Evolutionary conservation across 345 rosid species (phyloP).

Genomic region (Microthlaspi erraticum): DNA sequence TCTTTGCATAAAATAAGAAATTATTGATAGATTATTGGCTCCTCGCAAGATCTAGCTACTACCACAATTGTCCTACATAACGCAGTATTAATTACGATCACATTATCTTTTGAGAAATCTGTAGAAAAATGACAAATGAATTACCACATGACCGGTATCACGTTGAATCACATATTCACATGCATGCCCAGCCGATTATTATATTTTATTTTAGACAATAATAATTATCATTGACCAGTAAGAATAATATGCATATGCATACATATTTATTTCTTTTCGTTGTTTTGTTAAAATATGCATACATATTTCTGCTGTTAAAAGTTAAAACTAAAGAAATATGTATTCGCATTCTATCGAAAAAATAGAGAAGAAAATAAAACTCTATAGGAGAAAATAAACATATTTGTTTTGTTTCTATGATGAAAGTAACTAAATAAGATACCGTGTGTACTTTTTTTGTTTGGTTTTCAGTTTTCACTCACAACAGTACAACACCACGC

Average conservation of each 20-base stretch:
- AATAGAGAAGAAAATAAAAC: background rate
- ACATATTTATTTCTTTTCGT: background rate
- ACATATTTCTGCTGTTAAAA: background rate
- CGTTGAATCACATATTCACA: slow-evolving; percentile 8
- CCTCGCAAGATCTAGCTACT: slow-evolving; percentile 29
- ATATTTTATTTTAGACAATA: slow-evolving; percentile 5
- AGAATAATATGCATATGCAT: too few relatives aligned
- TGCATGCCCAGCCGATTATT: slow-evolving; percentile 19
- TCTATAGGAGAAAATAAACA: background rate
- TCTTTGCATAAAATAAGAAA: background rate
- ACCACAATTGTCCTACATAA: slow-evolving; percentile 25
- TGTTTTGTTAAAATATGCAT: background rate
- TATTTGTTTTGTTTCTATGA: slow-evolving; percentile 20
- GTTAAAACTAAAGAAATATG: background rate
- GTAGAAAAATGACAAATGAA: background rate
- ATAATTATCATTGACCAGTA: too few relatives aligned
- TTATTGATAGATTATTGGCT: background rate
- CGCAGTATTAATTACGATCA: slow-evolving; percentile 3
- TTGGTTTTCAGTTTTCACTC: too few relatives aligned
- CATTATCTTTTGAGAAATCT: background rate
- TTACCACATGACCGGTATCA: slow-evolving; percentile 21
- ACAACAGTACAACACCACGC: background rate
- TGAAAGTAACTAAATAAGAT: slow-evolving; percentile 6
- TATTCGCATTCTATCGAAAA: background rate
- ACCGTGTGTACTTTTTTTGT: background rate